Percentiles rank a stretch among this genome's conserved stretches.
Conservation (phyloP, 495 filamentous ascomycete species). For the Xylona heveae region DNA sequence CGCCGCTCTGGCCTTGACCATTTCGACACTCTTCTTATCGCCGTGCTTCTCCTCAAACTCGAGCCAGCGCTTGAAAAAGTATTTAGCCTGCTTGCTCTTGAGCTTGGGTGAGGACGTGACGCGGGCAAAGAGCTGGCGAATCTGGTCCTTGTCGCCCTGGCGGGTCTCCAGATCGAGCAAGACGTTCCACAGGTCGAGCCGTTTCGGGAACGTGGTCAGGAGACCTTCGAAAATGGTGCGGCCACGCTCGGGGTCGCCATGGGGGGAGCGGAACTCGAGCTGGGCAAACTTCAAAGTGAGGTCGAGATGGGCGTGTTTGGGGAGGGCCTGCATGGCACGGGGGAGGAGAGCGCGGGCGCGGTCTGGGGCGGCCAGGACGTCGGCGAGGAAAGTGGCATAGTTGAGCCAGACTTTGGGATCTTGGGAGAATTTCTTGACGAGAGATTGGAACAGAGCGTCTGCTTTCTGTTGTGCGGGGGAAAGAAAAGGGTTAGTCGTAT, state of each 20-base stretch:
- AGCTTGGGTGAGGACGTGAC: slow-evolving; percentile 19
- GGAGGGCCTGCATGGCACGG: slow-evolving; percentile 71
- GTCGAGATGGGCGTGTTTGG: slow-evolving; percentile 43
- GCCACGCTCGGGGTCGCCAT: slow-evolving; percentile 76
- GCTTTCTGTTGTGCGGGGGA: slow-evolving; percentile 39
- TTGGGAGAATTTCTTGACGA: slow-evolving; percentile 65
- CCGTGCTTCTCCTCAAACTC: slow-evolving; percentile 57
- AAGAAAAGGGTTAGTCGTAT: slow-evolving; percentile 12
- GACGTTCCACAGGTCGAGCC: slow-evolving; percentile 80
- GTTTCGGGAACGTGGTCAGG: slow-evolving; percentile 65
- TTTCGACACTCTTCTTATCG: slow-evolving; percentile 46
- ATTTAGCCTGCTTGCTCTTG: slow-evolving; percentile 51
- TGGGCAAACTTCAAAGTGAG: slow-evolving; percentile 74
- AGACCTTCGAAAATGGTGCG: slow-evolving; percentile 88
- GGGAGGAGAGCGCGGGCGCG: slow-evolving; percentile 62
- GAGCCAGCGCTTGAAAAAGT: slow-evolving; percentile 69
- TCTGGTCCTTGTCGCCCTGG: slow-evolving; percentile 35
- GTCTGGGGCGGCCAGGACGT: slow-evolving; percentile 39
- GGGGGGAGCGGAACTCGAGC: slow-evolving; percentile 67
- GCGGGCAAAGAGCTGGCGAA: slow-evolving; percentile 64
- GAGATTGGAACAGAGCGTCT: slow-evolving; percentile 64
- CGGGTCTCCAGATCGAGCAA: slow-evolving; percentile 71
- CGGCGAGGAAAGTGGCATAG: slow-evolving; percentile 82
- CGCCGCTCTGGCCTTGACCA: slow-evolving; percentile 50
- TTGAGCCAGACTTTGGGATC: slow-evolving; percentile 72